Percentiles rank a stretch among this genome's conserved stretches.
Conservation (phyloP, 495 filamentous ascomycete genomes). For the Aspergillus sclerotioniger region DNA sequence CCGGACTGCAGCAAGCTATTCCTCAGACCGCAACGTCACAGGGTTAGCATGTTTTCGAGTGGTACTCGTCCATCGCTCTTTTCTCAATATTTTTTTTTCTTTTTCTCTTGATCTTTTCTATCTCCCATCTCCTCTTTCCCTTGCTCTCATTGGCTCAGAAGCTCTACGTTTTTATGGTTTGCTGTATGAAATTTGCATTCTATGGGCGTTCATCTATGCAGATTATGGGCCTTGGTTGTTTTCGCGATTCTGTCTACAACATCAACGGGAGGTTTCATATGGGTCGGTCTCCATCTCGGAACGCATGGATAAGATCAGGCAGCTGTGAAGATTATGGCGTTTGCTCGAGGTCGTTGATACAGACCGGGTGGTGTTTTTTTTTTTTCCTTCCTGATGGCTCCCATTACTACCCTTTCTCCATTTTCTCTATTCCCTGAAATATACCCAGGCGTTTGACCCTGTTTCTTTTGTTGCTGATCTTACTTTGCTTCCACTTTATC, state of each 20-base stretch:
- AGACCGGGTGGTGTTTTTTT: constrained; percentile 28
- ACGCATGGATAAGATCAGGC: constrained; percentile 21
- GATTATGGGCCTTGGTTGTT: constrained; percentile 18
- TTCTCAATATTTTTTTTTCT: constrained; percentile 1
- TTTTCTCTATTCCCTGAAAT: constrained; percentile 27
- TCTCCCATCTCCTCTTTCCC: constrained; percentile 3
- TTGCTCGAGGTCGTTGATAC: constrained; percentile 25
- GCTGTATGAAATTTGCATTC: constrained; percentile 21
- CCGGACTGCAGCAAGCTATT: constrained; percentile 42
- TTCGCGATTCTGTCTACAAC: constrained; percentile 18
- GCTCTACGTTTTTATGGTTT: constrained; percentile 1
- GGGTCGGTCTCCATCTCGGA: constrained; percentile 26
- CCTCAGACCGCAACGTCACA: constrained; percentile 29
- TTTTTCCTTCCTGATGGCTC: constrained; percentile 10
- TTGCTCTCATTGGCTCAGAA: constrained; percentile 2
- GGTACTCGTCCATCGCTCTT: background rate
- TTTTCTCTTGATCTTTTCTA: constrained; percentile 3
- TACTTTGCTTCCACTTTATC: background rate
- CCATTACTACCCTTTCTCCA: constrained; percentile 10
- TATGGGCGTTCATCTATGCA: constrained; percentile 23
- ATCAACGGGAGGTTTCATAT: constrained; percentile 22
- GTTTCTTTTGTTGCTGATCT: constrained; percentile 3
- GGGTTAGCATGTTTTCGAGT: constrained; percentile 12
- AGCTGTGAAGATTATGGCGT: constrained; percentile 31
- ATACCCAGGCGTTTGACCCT: constrained; percentile 26